phyloP scores from a whole-genome alignment of 2,329 filamentous ascomycete genomes.

The Annulohypoxylon truncatum region DNA sequence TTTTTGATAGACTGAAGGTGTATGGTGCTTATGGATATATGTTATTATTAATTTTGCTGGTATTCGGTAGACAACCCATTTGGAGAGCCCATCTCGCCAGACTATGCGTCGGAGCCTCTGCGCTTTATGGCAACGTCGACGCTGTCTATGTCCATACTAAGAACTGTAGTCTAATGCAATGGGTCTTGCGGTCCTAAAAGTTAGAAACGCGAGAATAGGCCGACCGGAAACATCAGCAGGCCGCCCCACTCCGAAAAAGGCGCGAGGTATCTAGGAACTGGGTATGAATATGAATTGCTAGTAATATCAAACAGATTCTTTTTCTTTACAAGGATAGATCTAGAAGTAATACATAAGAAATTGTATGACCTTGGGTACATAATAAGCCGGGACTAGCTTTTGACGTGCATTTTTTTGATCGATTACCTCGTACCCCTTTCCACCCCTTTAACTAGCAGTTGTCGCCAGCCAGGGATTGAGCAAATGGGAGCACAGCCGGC shows the following conservation, averaged over 20 bases:
- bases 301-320: not conserved
- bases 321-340: no score
- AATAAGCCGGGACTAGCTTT: no score
- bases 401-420: no score
- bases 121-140: not conserved
- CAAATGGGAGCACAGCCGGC: no score
- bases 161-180: not conserved
- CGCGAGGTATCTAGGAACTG: not conserved
- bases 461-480: no score
- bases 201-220: not conserved
- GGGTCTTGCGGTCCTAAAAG: no score
- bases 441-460: no score
- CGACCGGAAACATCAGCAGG: not conserved
- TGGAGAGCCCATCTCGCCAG: no score
- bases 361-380: no score
- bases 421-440: no score
- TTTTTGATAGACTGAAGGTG: no score
- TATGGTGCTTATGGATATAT: not conserved
- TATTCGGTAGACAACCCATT: not conserved
- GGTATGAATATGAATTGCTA: not conserved
- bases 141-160: not conserved
- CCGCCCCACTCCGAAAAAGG: not conserved
- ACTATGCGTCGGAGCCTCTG: not conserved
- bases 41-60: not conserved
- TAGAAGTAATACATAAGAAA: no score